Base-by-base conservation (phyloP, 2,329 filamentous ascomycete genomes). In the Ceratocystis alfenasii region DNA sequence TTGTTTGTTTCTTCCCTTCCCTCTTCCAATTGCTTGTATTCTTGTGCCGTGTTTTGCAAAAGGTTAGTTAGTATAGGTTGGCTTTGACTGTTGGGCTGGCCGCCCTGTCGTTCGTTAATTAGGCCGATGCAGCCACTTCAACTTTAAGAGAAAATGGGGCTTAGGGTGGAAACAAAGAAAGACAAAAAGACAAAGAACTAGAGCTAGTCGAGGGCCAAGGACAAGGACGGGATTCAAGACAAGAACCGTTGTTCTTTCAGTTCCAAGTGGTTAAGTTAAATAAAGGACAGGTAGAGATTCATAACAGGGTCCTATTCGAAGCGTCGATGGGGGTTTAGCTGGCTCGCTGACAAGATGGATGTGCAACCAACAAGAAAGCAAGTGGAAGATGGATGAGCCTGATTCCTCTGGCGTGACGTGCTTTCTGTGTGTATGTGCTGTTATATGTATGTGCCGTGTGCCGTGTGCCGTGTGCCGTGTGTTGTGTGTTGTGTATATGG, bases 341-440 rank as follows among this genome's bases (percentile, higher is more conserved):
- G 53, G 25, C 25, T 30, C 25, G 53, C 53, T 59, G 55, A 59
- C 55, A 59, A 17, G 55, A 59, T 33, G 15, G 55, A 59, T 59
- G 55, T 33, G 36, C 41, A 62, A 62, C 10, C 36, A 62, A 20
- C 28, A 61, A 44, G 20, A 25, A 55, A 25, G 28, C 12, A 30
- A 30, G 53, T 17, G 5, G 17, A 36, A 62, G 28, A 62, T 33
- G n/a, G 20, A 45, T 20, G 30, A 46, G 55, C 55, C 55, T 59
- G 55, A 59, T 17, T 59, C 28, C 55, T 30, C 55, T 36, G 53
- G 53, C 53, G 55, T 59, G 55, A 59, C 55, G 55, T 59, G 55
- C 55, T 30, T 59, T n/a, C 28, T 33, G 28, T 15, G 53, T n/a
- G 22, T 57, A n/a, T 53, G 53, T 30, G 53, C 22, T 53, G n/a